Evolutionary conservation across 169 alveolate genomes (phyloP), one percentile per base, ranked within the genome.

Genomic region (Babesia bovis): DNA sequence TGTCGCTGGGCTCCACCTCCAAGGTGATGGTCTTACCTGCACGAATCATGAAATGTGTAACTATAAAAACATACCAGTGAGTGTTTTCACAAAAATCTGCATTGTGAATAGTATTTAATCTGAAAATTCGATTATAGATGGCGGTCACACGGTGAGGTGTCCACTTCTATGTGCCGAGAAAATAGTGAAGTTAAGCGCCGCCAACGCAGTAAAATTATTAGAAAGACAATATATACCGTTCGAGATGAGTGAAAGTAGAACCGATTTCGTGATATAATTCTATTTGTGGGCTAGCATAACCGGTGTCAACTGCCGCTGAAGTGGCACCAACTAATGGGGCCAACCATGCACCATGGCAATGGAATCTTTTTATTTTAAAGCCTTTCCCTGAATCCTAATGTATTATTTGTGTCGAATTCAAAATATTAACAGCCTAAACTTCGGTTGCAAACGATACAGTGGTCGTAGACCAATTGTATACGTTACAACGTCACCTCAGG

Each of bases 1-100:
- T 94, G 84, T 96, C 99, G 28, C 97, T 86, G 56, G 98, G 95
- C 82, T 95, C 98, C 44, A 96, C 98, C 66, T 95, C 99, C 19
- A 97, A 91, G 40, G 98, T 95, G 63, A 97, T 94, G 51, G 98
- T 94, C 89, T 96, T 94, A 35, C 73, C 73, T 63, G 98, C 94
- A 40, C 95, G 51, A 30, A 26, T 19, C n/a, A 33, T 67, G 2
- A 23, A 33, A 68, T n/a, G 45, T 9, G 35, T 41, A 35, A 9
- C 10, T 23, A n/a, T 7, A 2, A n/a, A 12, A 59, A 52, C 50
- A 6, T 35, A 56, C 66, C 66, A n/a, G 98, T 95, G 47, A 96
- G 90, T 53, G 73, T 63, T 35, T 63, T 63, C 25, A 63, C 73
- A 45, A 63, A 63, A 47, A 63, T 63, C 35, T 63, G 73, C 73